Base-by-base conservation (phyloP, 768 basidiomycete species). In the Auricularia cornea region DNA sequence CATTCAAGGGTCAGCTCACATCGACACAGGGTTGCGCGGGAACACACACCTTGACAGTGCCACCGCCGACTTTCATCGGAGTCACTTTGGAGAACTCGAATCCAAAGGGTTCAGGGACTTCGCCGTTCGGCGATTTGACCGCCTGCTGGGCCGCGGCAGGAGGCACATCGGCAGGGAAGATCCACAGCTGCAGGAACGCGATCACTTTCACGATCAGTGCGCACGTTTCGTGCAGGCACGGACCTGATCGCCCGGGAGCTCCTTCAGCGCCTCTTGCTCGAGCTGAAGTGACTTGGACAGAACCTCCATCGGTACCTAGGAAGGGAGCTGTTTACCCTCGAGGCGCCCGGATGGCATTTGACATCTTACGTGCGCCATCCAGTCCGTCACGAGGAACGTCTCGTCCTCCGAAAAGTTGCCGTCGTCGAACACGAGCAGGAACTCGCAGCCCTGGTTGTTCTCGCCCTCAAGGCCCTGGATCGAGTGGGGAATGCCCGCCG, bases 321-420 rank as follows among this genome's bases (percentile, higher is more conserved):
- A 33, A n/a, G 70, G 70, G 48, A 74, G 78, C 26, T 84, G 84
- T 18, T 48, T 23, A 48, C 5, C 20, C 16, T 18, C 6, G 20
- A 20, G 20, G n/a, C n/a, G n/a, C n/a, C n/a, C n/a, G n/a, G n/a
- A n/a, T n/a, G n/a, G n/a, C n/a, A n/a, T n/a, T n/a, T n/a, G n/a
- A n/a, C n/a, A n/a, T n/a, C 44, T 48, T 18, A 83, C 77, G 67
- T 88, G 87, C 3, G 86, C 78, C 28, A 88, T 75, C 85, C 87
- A 89, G 64, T 89, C 87, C 63, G 86, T 82, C 57, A 80, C 79
- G 72, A 82, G 75, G 69, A 87, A 86, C 1, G 85, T 86, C 3
- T 76, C 70, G 57, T 86, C 84, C 70, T 86, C 86, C 32, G 77
- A 80, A 67, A 86, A 86, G 12, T 70, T 73, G 1, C 83, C 84